Evolutionary conservation across 169 alveolate genomes (phyloP).

Genomic region (Plasmodium fragile): DNA sequence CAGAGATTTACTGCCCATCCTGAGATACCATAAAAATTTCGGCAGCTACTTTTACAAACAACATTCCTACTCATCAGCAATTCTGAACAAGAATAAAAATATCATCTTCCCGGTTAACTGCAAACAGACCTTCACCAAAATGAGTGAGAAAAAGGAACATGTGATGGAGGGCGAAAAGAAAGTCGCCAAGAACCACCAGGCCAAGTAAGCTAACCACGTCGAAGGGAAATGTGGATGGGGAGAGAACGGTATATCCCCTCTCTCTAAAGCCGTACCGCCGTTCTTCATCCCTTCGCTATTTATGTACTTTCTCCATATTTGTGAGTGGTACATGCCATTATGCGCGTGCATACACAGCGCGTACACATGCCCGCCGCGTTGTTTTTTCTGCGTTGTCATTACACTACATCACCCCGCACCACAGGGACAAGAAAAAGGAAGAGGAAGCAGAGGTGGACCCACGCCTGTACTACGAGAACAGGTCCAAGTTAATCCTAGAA

Average conservation of each 20-base stretch:
- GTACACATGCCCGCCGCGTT: background rate
- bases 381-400: background rate
- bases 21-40: background rate
- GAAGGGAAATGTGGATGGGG: background rate
- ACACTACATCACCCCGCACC: background rate
- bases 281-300: background rate
- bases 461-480: constrained; percentile 79
- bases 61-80: background rate
- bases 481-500: constrained; percentile 80
- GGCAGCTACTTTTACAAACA: background rate
- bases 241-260: background rate
- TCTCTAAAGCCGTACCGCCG: background rate
- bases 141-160: constrained; percentile 5
- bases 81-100: constrained; percentile 2
- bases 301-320: background rate
- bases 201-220: background rate
- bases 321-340: background rate
- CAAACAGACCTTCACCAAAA: background rate
- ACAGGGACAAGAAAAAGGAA: constrained; percentile 56
- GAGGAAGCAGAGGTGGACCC: constrained; percentile 83
- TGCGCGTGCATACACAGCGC: background rate
- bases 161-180: constrained; percentile 7
- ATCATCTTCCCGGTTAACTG: background rate
- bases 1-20: background rate
- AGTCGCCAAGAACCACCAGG: background rate